Evolutionary conservation across 495 filamentous ascomycete genomes (phyloP).

Genomic region (Aspergillus carlsbadensis): DNA sequence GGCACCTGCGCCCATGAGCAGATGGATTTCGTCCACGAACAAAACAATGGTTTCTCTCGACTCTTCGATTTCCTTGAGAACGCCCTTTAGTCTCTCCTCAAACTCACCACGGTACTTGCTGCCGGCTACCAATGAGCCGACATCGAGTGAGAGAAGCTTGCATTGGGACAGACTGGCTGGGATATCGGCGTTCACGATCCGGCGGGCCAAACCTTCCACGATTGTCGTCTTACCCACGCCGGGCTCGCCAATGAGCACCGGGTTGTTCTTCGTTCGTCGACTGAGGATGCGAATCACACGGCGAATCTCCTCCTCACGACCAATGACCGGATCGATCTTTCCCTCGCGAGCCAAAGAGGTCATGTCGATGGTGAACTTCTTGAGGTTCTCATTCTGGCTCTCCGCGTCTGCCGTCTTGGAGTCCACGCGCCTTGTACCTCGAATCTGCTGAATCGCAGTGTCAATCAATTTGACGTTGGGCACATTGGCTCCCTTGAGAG

Average conservation of each 20-base stretch:
- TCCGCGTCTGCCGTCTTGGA: constrained; percentile 92
- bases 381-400: constrained; percentile 86
- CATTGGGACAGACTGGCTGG: constrained; percentile 94
- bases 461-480: constrained; percentile 90
- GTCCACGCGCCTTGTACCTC: constrained; percentile 88
- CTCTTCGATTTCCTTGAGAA: constrained; percentile 93
- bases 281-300: constrained; percentile 92
- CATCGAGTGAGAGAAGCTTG: constrained; percentile 90
- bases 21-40: constrained; percentile 97
- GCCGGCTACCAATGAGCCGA: constrained; percentile 90
- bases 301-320: constrained; percentile 93
- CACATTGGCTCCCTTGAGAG: constrained; percentile 82
- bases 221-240: constrained; percentile 99
- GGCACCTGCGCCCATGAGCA: constrained; percentile 94
- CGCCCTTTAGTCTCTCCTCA: constrained; percentile 98
- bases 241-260: constrained; percentile 91
- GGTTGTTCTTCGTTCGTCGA: constrained; percentile 96
- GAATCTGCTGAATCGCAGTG: constrained; percentile 81
- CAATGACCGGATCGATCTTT: constrained; percentile 97
- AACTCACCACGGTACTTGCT: constrained; percentile 99
- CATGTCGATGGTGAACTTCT: constrained; percentile 98
- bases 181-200: constrained; percentile 94
- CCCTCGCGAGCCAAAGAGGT: constrained; percentile 90
- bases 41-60: constrained; percentile 97
- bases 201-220: constrained; percentile 91